Conservation (phyloP, 2,329 filamentous ascomycete genomes). For the Cladosporium colombiae region DNA sequence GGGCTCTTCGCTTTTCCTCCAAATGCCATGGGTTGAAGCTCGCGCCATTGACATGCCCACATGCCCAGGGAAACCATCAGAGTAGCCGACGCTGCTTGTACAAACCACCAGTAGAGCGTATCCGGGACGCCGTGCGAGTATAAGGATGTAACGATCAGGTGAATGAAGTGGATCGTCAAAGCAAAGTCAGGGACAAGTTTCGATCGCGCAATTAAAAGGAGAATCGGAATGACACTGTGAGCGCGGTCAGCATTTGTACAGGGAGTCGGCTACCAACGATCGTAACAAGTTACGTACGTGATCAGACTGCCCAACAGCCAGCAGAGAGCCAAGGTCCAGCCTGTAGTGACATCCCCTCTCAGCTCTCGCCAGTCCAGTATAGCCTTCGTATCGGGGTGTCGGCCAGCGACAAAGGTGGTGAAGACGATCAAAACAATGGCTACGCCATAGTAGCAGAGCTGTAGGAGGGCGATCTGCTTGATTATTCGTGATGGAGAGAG, state of each 20-base stretch:
- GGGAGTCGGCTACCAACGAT: neutral
- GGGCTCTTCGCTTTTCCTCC: slow-evolving; percentile 56
- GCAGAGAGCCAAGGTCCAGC: slow-evolving; percentile 68
- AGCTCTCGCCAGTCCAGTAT: slow-evolving; percentile 65
- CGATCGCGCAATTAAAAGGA: slow-evolving; percentile 80
- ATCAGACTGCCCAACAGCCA: slow-evolving; percentile 67
- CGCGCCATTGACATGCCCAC: slow-evolving; percentile 89
- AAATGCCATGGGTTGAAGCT: slow-evolving; percentile 85
- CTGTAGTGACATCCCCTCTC: slow-evolving; percentile 67
- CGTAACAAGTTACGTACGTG: slow-evolving; percentile 51
- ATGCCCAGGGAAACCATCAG: slow-evolving; percentile 73
- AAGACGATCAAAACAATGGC: slow-evolving; percentile 66
- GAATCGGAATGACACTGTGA: slow-evolving; percentile 75
- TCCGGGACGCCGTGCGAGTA: slow-evolving; percentile 76
- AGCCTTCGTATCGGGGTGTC: slow-evolving; percentile 58
- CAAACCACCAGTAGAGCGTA: slow-evolving; percentile 82
- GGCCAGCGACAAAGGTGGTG: slow-evolving; percentile 66
- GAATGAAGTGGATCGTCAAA: slow-evolving; percentile 80
- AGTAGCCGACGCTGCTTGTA: slow-evolving; percentile 61
- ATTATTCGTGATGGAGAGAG: slow-evolving; percentile 68
- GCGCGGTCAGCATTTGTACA: neutral
- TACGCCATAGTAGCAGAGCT: slow-evolving; percentile 64
- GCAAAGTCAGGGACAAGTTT: slow-evolving; percentile 96
- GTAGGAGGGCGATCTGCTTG: slow-evolving; percentile 65
- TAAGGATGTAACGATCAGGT: slow-evolving; percentile 74